These are phyloP conservation scores for Nannochloropsis gaditana DNA, from an alignment of 108 stramenopile genomes.

Conservation along the genomic window DNA sequence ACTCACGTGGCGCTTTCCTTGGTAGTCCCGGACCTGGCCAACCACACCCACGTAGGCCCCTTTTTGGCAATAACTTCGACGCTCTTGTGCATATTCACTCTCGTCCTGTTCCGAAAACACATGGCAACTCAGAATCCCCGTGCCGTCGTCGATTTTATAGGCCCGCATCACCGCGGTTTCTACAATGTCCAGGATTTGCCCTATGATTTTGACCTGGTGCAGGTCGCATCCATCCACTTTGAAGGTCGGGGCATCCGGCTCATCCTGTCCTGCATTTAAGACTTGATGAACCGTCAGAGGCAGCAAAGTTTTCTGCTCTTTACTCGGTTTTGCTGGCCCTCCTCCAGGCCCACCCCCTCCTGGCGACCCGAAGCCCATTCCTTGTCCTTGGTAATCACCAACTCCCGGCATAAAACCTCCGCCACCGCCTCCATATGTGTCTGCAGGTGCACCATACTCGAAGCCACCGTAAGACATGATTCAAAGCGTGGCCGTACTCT, in stretches of 20 bases:
- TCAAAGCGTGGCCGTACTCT: no score
- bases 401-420: not conserved
- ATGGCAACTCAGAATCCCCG: not conserved
- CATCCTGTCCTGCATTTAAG: not conserved
- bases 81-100: not conserved
- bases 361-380: not conserved
- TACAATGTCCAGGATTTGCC: not conserved
- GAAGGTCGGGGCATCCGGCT: not conserved
- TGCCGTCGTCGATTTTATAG: conserved; percentile 11
- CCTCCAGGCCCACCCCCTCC: not conserved
- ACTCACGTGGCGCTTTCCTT: not conserved
- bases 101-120: conserved; percentile 11
- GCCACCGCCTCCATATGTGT: not conserved
- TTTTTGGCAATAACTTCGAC: not conserved
- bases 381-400: conserved; percentile 5
- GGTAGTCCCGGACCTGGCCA: conserved; percentile 21
- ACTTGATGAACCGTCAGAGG: not conserved
- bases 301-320: conserved; percentile 13
- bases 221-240: not conserved
- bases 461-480: conserved; percentile 16
- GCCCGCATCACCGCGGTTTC: conserved; percentile 12
- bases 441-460: conserved; percentile 11
- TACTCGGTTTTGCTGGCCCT: not conserved
- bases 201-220: conserved; percentile 6
- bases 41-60: not conserved